Evolutionary conservation across 2,329 filamentous ascomycete species (phyloP).

Genomic region (Phaeoacremonium minimum): DNA sequence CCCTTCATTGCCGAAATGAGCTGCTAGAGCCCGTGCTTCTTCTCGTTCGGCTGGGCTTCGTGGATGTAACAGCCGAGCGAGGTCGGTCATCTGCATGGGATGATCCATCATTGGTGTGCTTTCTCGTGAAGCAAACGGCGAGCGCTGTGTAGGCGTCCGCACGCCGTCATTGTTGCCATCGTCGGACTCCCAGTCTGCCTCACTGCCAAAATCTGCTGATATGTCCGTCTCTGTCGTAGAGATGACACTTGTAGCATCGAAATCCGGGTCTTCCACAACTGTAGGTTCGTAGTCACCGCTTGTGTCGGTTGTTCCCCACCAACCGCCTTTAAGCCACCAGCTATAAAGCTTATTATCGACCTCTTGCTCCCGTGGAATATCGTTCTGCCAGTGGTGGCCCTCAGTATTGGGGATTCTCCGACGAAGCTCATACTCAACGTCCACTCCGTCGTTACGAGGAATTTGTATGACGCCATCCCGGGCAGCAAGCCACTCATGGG

Average conservation of each 20-base stretch:
- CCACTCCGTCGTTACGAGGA: constrained; percentile 60
- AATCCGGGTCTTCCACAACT: constrained; percentile 21
- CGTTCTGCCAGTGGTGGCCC: constrained; percentile 20
- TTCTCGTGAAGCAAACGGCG: constrained; percentile 43
- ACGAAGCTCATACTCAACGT: constrained; percentile 78
- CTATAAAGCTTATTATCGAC: constrained; percentile 73
- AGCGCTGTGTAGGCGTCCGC: constrained; percentile 70
- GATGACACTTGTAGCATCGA: constrained; percentile 74
- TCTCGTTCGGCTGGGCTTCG: constrained; percentile 71
- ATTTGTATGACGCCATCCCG: constrained; percentile 49
- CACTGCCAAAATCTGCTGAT: constrained; percentile 6
- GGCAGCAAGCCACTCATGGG: constrained; percentile 50
- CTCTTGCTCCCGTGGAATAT: constrained; percentile 53
- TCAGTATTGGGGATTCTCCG: constrained; percentile 45
- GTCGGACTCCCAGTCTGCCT: constrained; percentile 26
- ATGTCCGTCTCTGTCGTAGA: constrained; percentile 44
- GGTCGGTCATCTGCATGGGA: constrained; percentile 60
- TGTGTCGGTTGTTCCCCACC: constrained; percentile 77
- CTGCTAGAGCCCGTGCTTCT: constrained; percentile 76
- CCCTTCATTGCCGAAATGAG: constrained; percentile 66
- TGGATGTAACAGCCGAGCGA: constrained; percentile 80
- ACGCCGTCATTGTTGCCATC: constrained; percentile 46
- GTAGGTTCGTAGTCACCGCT: constrained; percentile 72
- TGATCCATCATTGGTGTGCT: constrained; percentile 56
- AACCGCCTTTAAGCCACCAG: constrained; percentile 80